These are phyloP conservation scores for Polytolypa hystricis DNA, from an alignment of 2,329 filamentous ascomycete genomes.

Conservation along the genomic window DNA sequence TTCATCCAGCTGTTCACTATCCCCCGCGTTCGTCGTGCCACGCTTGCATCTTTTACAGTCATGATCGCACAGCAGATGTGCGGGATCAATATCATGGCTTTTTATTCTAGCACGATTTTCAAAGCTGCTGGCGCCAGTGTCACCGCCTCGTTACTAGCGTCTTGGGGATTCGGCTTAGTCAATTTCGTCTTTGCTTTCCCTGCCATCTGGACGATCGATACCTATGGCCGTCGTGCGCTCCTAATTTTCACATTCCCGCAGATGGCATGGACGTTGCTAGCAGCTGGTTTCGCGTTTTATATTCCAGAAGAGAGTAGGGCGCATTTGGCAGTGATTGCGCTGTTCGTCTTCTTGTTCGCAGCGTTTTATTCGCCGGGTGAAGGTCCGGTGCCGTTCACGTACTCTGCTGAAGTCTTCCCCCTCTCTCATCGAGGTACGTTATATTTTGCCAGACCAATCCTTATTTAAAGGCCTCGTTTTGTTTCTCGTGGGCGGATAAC, in stretches of 20 bases:
- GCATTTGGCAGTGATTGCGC: slow-evolving; percentile 44
- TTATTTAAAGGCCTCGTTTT: neutral
- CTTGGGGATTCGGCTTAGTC: slow-evolving; percentile 54
- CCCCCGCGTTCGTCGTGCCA: slow-evolving; percentile 47
- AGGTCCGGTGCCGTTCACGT: slow-evolving; percentile 44
- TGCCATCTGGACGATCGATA: slow-evolving; percentile 56
- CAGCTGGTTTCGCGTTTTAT: slow-evolving; percentile 49
- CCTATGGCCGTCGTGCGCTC: slow-evolving; percentile 51
- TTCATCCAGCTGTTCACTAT: slow-evolving; percentile 44
- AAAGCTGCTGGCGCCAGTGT: slow-evolving; percentile 44
- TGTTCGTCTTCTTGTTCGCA: slow-evolving; percentile 55
- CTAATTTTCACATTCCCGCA: slow-evolving; percentile 56
- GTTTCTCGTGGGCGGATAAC: neutral
- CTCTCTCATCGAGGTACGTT: slow-evolving; percentile 40
- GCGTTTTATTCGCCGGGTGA: slow-evolving; percentile 56
- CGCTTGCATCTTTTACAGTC: slow-evolving; percentile 62
- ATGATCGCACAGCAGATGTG: slow-evolving; percentile 72
- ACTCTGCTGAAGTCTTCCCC: slow-evolving; percentile 46
- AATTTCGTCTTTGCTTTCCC: slow-evolving; percentile 58
- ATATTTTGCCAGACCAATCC: no score
- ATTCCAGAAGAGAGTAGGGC: slow-evolving; percentile 33
- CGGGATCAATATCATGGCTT: slow-evolving; percentile 63
- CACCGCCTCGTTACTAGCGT: slow-evolving; percentile 49
- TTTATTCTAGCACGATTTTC: slow-evolving; percentile 56
- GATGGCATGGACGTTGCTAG: slow-evolving; percentile 57